Evolutionary conservation across 2,329 filamentous ascomycete genomes (phyloP), one percentile per base, ranked within the genome.

Genomic region (Pseudopyricularia javanii): DNA sequence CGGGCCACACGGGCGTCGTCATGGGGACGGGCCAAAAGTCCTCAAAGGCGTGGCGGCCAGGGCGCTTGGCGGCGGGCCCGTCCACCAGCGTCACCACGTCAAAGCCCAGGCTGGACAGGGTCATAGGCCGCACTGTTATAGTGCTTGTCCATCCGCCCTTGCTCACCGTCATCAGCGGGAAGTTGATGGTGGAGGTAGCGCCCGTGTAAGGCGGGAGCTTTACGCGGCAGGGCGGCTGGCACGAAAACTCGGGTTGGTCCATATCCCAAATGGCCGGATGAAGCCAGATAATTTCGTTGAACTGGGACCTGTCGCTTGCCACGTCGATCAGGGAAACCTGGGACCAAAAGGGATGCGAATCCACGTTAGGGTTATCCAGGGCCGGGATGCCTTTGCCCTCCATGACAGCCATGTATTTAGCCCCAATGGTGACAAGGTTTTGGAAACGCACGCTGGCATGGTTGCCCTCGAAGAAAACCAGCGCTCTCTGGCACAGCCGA

Each of bases 131-230:
- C 28, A 51, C 26, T 8, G 62, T 67, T 28, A 67, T 62, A 12
- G 59, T 63, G 43, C 53, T 65, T 5, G 61, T 62, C 64, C 64
- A 67, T 9, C 59, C 55, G 5, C 56, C 64, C 7, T 54, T 3
- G 56, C 58, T 65, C 37, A 65, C 59, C 2, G 65, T 67, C 7
- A 66, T 54, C 8, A 61, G 49, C 2, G 65, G 64, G 53, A 61
- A 66, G 53, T 66, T 56, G 40, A 66, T 56, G 14, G 57, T 61
- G 28, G 55, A 62, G 4, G 62, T 66, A 3, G 61, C 59, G 2
- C 57, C 49, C 0, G 56, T 61, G 57, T 58, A 66, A 0, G 60
- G 59, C 4, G 63, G 65, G 1, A 66, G 51, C 54, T 59, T 57
- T 51, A 63, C 57, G 20, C 17, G 49, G 55, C 63, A 67, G 14